phyloP scores from a whole-genome alignment of 345 rosid genomes.

The Psidium friedrichsthalianum region DNA sequence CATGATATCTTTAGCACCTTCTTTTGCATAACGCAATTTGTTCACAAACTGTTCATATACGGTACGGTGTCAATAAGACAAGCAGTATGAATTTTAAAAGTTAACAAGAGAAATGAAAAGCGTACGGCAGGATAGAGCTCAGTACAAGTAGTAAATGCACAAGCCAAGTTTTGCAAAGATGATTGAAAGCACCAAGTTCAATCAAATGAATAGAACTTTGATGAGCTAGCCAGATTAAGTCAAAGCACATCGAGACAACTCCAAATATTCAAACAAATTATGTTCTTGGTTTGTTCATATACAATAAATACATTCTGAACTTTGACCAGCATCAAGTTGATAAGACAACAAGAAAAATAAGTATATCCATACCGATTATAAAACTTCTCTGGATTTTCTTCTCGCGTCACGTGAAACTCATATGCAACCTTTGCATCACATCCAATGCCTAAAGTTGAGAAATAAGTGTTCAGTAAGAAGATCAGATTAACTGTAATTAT shows the following conservation, averaged over 20 bases:
- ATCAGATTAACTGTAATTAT: constrained; percentile 1
- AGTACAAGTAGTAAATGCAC: not conserved
- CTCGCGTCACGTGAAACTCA: constrained; percentile 67
- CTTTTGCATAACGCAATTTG: constrained; percentile 76
- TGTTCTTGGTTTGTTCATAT: not conserved
- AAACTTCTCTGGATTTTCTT: constrained; percentile 79
- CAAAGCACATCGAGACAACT: not conserved
- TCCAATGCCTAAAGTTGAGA: constrained; percentile 48
- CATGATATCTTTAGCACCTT: constrained; percentile 85
- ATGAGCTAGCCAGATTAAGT: not conserved
- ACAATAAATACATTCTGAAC: not conserved
- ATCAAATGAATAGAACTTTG: not conserved
- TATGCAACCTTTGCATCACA: constrained; percentile 90
- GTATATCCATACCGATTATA: constrained; percentile 42
- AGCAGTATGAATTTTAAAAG: not conserved
- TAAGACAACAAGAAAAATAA: not conserved
- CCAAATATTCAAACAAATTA: not conserved
- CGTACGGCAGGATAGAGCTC: not conserved
- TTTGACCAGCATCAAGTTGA: not conserved
- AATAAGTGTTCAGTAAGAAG: not conserved
- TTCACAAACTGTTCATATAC: constrained; percentile 55
- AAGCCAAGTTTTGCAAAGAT: not conserved
- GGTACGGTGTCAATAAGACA: not conserved
- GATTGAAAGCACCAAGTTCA: not conserved
- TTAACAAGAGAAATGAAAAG: not conserved